Evolutionary conservation across 1,139 yeast genomes (phyloP).

Genomic region (Sugiyamaella pinicola): DNA sequence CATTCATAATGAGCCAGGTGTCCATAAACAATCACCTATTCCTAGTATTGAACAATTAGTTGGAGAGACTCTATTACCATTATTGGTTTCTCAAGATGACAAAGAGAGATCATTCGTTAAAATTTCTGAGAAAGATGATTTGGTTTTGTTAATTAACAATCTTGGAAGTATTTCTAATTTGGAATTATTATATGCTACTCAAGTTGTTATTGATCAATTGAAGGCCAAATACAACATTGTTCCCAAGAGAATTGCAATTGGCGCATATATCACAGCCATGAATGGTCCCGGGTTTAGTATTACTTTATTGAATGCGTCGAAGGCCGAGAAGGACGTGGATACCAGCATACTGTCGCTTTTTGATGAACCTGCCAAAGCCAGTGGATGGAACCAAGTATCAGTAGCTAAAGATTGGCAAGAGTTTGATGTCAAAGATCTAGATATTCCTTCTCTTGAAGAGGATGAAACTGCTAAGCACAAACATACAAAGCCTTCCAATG

Average conservation of each 20-base stretch:
- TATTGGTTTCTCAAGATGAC: constrained; percentile 38
- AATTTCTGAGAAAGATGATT: constrained; percentile 62
- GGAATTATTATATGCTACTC: constrained; percentile 68
- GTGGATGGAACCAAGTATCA: constrained; percentile 68
- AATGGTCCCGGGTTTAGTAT: constrained; percentile 91
- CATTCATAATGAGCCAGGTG: constrained; percentile 93
- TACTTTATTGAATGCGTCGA: constrained; percentile 68
- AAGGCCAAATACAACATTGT: constrained; percentile 52
- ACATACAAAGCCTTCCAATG: constrained; percentile 29
- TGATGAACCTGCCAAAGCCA: constrained; percentile 73
- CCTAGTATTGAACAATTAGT: constrained; percentile 52
- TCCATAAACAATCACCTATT: constrained; percentile 66
- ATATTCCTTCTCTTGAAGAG: constrained; percentile 35
- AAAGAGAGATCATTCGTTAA: constrained; percentile 51
- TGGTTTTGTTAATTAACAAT: constrained; percentile 70
- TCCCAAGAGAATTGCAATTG: constrained; percentile 68
- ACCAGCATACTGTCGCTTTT: constrained; percentile 46
- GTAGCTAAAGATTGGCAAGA: constrained; percentile 44
- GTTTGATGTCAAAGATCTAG: constrained; percentile 46
- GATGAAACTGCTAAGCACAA: constrained; percentile 23
- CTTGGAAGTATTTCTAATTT: constrained; percentile 83
- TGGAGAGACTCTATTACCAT: constrained; percentile 36
- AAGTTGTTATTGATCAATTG: constrained; percentile 50
- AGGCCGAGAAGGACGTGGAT: constrained; percentile 37
- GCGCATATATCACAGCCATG: constrained; percentile 81